Evolutionary conservation across 2,329 filamentous ascomycete genomes (phyloP).

Genomic region (Aphanoascus verrucosus): DNA sequence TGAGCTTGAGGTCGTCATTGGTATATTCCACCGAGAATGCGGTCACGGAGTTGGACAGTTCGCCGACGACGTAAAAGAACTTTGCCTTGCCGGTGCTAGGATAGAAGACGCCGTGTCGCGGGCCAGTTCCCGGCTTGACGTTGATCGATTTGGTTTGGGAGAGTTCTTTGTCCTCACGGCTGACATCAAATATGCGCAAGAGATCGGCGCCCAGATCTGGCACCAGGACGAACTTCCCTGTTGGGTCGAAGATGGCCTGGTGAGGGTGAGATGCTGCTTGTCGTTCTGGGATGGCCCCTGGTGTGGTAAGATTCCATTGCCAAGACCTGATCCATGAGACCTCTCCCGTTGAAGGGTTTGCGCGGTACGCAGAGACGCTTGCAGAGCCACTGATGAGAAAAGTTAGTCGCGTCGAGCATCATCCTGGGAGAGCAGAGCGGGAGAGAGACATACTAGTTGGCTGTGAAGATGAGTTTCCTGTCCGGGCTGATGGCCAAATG

Average conservation of each 20-base stretch:
- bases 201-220: constrained; percentile 54
- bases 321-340: constrained; percentile 17
- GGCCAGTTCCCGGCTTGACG: constrained; percentile 43
- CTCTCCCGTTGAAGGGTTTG: constrained; percentile 7
- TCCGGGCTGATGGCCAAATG: constrained; percentile 11
- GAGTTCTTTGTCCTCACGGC: constrained; percentile 32
- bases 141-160: constrained; percentile 36
- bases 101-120: constrained; percentile 49
- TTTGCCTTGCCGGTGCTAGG: constrained; percentile 32
- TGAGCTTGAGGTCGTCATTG: constrained; percentile 23
- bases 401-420: background rate
- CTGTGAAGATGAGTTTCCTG: constrained; percentile 12
- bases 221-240: constrained; percentile 46
- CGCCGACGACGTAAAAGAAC: constrained; percentile 42
- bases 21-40: constrained; percentile 30
- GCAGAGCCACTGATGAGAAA: constrained; percentile 9
- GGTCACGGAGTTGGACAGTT: constrained; percentile 44
- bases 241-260: constrained; percentile 50
- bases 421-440: background rate
- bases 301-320: constrained; percentile 25
- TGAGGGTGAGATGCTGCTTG: constrained; percentile 51
- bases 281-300: constrained; percentile 31
- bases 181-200: constrained; percentile 46
- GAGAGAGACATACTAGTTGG: constrained; percentile 13
- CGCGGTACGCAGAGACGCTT: constrained; percentile 11